A percentile compares a stretch with the other conserved stretches of the same genome.
These are phyloP conservation scores for Claviceps digitariae DNA, from an alignment of 2,329 filamentous ascomycete genomes.

Conservation along the genomic window DNA sequence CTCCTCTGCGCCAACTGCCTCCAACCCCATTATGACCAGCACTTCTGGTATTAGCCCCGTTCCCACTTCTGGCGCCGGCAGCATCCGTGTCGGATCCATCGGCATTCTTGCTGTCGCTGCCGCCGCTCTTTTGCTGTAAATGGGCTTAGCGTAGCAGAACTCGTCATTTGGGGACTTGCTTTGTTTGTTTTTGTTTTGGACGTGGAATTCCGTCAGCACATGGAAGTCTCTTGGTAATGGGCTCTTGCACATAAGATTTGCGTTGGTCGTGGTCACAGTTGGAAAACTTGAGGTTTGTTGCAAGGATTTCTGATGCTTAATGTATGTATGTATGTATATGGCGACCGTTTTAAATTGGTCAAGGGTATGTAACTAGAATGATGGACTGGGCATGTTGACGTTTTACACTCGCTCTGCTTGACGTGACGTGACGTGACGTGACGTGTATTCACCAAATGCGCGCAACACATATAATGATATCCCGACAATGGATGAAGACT, in stretches of 20 bases:
- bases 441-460: too few species aligned
- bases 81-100: slow-evolving; percentile 23
- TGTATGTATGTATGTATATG: background rate
- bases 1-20: background rate
- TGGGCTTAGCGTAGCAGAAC: slow-evolving; percentile 1
- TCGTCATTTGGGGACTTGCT: background rate
- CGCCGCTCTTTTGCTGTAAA: slow-evolving; percentile 32
- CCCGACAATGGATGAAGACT: too few species aligned
- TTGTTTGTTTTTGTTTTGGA: background rate
- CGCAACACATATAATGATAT: too few species aligned
- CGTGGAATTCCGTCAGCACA: background rate
- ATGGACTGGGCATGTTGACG: background rate
- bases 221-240: slow-evolving; percentile 7
- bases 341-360: background rate
- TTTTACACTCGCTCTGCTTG: background rate
- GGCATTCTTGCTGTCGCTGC: slow-evolving; percentile 26
- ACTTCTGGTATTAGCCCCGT: background rate
- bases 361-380: background rate
- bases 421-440: too few species aligned
- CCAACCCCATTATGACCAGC: background rate
- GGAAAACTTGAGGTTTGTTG: slow-evolving; percentile 3
- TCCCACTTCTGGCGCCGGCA: slow-evolving; percentile 11
- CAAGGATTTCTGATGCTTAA: background rate
- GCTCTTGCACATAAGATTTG: slow-evolving; percentile 17
- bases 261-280: slow-evolving; percentile 10